Evolutionary conservation across 106 monocot genomes (phyloP), one percentile per base, ranked within the genome.

Genomic region (Dendrobium nobile): DNA sequence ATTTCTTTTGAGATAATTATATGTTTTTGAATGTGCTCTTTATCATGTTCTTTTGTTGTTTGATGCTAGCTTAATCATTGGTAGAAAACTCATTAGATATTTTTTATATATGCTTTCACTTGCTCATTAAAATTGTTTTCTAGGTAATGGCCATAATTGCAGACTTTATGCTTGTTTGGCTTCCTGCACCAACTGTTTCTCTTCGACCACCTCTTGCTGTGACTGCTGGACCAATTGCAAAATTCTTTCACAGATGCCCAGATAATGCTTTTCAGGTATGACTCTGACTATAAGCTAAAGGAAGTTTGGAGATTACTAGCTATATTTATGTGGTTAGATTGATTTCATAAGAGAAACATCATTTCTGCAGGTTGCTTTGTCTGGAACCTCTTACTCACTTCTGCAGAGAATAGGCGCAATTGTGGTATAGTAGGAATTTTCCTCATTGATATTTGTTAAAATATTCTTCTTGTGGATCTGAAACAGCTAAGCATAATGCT

Each of bases 161-260:
- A 16, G 96, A 97, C 84, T 92, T 97, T 75, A 97, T 97, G 96
- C 96, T 97, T 78, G 96, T 97, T 19, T 97, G 94, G 93, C 96
- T 97, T 82, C 96, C 96, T 79, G 96, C 96, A 77, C 96, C 96
- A 68, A 97, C 96, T 37, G 92, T 97, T 64, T 87, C 92, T 81
- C 90, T 97, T 75, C 85, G 83, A 77, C 78, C 96, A 19, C 80
- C 94, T 75, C 80, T 96, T 86, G 77, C 90, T 75, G 76, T 88
- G 9, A 90, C 56, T 87, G 92, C 92, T 75, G 94, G 94, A 80
- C 87, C 88, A 61, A 87, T 97, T 64, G 72, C 96, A 9, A 97
- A 89, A 74, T 92, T 94, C 79, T 94, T 97, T 79, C 77, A 87
- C 51, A 86, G 55, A 41, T 97, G 96, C 75, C 96, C 96, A 77